Base-by-base conservation (phyloP, 2,329 filamentous ascomycete genomes). In the Bipolaris zeicola region DNA sequence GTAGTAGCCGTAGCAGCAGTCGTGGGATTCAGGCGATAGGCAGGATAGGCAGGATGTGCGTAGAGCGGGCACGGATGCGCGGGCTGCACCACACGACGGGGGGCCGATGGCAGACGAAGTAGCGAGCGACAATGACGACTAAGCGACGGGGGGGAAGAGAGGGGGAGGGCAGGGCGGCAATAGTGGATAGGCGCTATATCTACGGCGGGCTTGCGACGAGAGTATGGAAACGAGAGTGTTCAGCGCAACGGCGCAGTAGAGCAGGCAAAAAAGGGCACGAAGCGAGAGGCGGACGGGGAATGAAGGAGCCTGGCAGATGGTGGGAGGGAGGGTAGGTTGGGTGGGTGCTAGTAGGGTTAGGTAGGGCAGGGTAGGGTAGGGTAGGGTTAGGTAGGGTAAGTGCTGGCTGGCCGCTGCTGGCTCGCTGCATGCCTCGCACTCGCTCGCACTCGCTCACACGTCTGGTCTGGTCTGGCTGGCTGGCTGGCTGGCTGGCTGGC, bases 61-160 rank as follows among this genome's bases (percentile, higher is more conserved):
- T 52, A 52, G 48, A 38, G 62, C 52, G 47, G 24, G 46, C 60
- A 59, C 57, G 62, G 60, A 45, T 50, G 55, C 56, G 60, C 59
- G 62, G 48, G 63, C 50, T 52, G 60, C 60, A 51, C 57, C 56
- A 57, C 45, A 50, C 36, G 16, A 43, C 44, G 44, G 50, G 49
- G 42, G 53, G 51, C 47, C 44, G 50, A 28, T 33, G 41, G 44
- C 47, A 47, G 50, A 28, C 24, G 36, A 39, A 45, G 54, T 60
- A 61, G 58, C 57, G 57, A 61, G 55, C 41, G 55, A 57, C 54
- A 34, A 37, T 50, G 37, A 47, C 44, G 38, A 28, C 38, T 38
- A 16, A 8, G n/a, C 24, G n/a, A 28, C 42, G 42, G n/a, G 26
- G 42, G 20, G 38, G 11, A 11, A 26, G 26, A 28, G 22, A 24